Base-by-base conservation (phyloP, 192 early-diverging fungal species). In the Coemansia sp. region DNA sequence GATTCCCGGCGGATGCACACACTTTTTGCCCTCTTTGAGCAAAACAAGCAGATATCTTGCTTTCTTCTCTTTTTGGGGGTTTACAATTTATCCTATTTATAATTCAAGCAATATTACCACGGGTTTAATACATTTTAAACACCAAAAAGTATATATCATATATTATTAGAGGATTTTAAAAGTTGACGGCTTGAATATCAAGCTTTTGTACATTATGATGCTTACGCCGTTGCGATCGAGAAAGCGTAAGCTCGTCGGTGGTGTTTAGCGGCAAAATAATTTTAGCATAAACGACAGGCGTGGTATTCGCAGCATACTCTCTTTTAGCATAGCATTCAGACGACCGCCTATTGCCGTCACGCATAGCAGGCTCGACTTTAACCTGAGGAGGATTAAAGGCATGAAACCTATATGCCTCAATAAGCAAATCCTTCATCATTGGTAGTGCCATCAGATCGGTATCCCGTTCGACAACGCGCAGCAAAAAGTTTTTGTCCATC, bases 1-100 rank as follows among this genome's bases (percentile, higher is more conserved):
- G 85, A 90, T 88, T 88, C 89, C 87, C 87, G 87, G 89, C 81
- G 74, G 74, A 75, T 70, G 84, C 87, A 85, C 57, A 52, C 39
- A 62, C 66, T 73, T 72, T 63, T 43, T 68, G 32, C 37, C 32
- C 28, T 26, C 26, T 26, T 1, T 1, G 26, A 26, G 26, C 26
- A 26, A 1, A 26, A 26, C 1, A 26, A 26, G 26, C 26, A 26
- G 23, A 0, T 26, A 0, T 1, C 26, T 26, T 26, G 23, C 23
- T 23, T 23, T 23, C 23, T 26, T 23, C 23, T 23, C 1, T 26
- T 26, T 26, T 26, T 26, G 26, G 26, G 26, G 26, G 26, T 26
- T 26, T 26, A 1, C 26, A 26, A 26, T 26, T 26, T 26, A 1
- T 26, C 26, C 26, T 26, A 26, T 26, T 26, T 26, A 26, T 26